phyloP scores from a whole-genome alignment of 1,284 basidiomycete species.

The Austroboletus sp. region DNA sequence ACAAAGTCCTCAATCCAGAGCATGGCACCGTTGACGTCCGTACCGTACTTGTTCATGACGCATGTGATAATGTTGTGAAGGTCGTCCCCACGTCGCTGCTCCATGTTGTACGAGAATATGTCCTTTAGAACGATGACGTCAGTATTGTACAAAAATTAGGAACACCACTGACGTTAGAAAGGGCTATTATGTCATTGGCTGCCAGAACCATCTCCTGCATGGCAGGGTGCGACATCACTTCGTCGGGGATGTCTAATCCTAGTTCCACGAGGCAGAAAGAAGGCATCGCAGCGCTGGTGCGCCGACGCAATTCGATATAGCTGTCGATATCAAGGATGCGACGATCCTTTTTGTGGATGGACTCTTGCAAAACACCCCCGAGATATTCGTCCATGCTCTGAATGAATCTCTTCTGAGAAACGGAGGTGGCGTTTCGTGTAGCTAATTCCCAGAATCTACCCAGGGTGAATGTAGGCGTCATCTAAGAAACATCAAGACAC shows the following conservation, averaged over 20 bases:
- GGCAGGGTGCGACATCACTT: constrained; percentile 3
- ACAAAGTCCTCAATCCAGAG: constrained; percentile 26
- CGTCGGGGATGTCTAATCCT: constrained; percentile 8
- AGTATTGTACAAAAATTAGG: neutral
- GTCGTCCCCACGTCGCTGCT: constrained; percentile 34
- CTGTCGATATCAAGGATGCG: constrained; percentile 31
- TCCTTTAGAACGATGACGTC: constrained; percentile 1
- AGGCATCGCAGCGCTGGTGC: constrained; percentile 3
- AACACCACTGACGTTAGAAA: constrained; percentile 4
- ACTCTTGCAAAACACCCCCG: constrained; percentile 32
- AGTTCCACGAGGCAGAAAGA: constrained; percentile 2
- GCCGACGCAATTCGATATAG: constrained; percentile 20
- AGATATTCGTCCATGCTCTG: constrained; percentile 31
- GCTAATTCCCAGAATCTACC: constrained; percentile 11
- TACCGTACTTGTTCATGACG: constrained; percentile 31
- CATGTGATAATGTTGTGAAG: constrained; percentile 37
- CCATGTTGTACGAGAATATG: constrained; percentile 33
- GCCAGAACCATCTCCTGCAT: constrained; percentile 9
- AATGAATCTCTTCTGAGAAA: constrained; percentile 28
- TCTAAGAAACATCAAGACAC: neutral
- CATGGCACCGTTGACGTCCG: constrained; percentile 32
- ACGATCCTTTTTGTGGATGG: constrained; percentile 31
- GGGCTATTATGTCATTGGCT: constrained; percentile 1
- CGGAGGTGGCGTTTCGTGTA: neutral
- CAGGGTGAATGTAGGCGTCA: neutral